A percentile compares a stretch with the other conserved stretches of the same genome.
These are phyloP conservation scores for Talaromyces sp. DNA, from an alignment of 2,329 filamentous ascomycete genomes.

Conservation along the genomic window DNA sequence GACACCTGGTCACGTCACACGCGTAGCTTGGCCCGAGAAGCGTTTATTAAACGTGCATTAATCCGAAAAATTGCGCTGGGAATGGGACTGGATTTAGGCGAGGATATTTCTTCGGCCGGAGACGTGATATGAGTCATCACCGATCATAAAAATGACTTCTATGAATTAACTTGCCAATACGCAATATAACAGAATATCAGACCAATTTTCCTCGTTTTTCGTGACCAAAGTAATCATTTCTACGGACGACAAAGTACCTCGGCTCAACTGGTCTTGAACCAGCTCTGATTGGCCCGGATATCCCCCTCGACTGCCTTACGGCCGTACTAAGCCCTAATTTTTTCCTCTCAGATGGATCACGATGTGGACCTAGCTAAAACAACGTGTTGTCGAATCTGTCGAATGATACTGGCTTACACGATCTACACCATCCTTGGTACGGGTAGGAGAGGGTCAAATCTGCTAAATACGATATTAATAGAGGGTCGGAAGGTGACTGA, in stretches of 20 bases:
- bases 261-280: neutral
- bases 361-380: neutral
- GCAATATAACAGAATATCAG: neutral
- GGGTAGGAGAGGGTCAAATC: neutral
- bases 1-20: constrained; percentile 49
- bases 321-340: constrained; percentile 1
- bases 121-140: neutral
- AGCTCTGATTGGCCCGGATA: neutral
- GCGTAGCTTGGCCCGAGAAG: constrained; percentile 47
- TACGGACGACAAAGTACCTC: neutral
- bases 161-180: neutral
- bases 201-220: neutral
- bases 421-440: neutral
- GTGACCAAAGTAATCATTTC: neutral
- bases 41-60: constrained; percentile 46
- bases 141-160: neutral
- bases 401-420: neutral
- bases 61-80: constrained; percentile 46
- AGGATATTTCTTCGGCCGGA: neutral
- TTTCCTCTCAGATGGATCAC: neutral
- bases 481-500: neutral
- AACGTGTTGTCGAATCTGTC: neutral
- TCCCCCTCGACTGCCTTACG: neutral
- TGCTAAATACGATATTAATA: neutral
- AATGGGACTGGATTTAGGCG: constrained; percentile 40